A percentile compares a stretch with the other conserved stretches of the same genome.
Evolutionary conservation across 768 basidiomycete species (phyloP).

Genomic region (Xerocomus spinulosus): DNA sequence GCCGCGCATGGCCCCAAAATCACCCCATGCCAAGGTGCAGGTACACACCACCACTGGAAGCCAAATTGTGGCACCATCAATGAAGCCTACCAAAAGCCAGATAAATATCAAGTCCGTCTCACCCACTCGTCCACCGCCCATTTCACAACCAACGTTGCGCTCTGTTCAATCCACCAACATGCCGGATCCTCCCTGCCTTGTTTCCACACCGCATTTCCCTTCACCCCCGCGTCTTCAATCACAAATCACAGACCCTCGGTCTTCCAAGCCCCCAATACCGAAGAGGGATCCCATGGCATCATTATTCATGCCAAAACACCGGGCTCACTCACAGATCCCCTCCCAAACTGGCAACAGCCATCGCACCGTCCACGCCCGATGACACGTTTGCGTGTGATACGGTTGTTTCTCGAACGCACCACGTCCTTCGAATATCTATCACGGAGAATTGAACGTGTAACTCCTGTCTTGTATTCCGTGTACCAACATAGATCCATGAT

Average conservation of each 20-base stretch:
- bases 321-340: conserved; percentile 53
- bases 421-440: conserved; percentile 4
- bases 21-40: conserved; percentile 42
- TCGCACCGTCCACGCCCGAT: conserved; percentile 22
- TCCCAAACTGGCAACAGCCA: conserved; percentile 26
- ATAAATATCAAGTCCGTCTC: conserved; percentile 51
- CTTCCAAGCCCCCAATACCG: conserved; percentile 35
- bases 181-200: conserved; percentile 16
- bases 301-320: conserved; percentile 73
- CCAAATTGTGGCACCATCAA: conserved; percentile 33
- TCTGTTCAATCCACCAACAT: conserved; percentile 32
- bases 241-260: conserved; percentile 26
- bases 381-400: conserved; percentile 3
- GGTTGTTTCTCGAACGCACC: neutral
- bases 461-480: conserved; percentile 11
- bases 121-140: conserved; percentile 32
- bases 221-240: conserved; percentile 12
- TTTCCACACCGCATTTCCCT: conserved; percentile 26
- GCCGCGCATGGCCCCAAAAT: conserved; percentile 50
- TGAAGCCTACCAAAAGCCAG: conserved; percentile 31
- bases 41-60: conserved; percentile 33
- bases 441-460: conserved; percentile 1
- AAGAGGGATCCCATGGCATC: conserved; percentile 63
- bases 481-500: conserved; percentile 12
- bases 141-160: conserved; percentile 5